Percentiles rank a stretch among this genome's conserved stretches.
Conservation (phyloP, 2,329 filamentous ascomycete genomes). For the Colletotrichum sp. region DNA sequence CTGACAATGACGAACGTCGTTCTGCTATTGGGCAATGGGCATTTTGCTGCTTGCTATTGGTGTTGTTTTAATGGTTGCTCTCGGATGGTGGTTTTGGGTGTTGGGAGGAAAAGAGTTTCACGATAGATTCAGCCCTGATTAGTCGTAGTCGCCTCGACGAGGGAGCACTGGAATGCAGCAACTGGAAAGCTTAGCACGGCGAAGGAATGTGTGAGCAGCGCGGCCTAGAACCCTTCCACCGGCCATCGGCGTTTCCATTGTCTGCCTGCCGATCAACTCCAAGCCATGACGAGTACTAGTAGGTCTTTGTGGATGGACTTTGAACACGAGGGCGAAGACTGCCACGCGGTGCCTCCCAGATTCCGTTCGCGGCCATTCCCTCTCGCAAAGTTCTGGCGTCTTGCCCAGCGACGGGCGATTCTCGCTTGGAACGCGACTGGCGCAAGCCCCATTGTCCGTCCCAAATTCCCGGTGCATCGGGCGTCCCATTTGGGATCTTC, state of each 20-base stretch:
- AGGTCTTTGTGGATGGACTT: neutral
- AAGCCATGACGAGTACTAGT: neutral
- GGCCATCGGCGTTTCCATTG: neutral
- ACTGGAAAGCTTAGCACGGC: neutral
- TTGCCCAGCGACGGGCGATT: neutral
- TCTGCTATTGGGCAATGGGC: neutral
- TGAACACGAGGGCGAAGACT: neutral
- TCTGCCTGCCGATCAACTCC: neutral
- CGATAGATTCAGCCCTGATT: neutral
- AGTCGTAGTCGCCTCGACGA: neutral
- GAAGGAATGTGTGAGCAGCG: neutral
- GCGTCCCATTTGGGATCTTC: neutral
- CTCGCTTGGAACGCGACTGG: neutral
- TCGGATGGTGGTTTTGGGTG: neutral
- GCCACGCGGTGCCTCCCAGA: neutral
- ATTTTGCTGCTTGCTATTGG: neutral
- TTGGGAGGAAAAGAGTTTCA: constrained; percentile 7
- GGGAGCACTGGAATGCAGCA: neutral
- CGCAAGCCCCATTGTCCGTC: neutral
- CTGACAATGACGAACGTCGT: neutral
- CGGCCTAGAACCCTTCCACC: neutral
- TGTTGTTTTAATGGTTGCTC: neutral
- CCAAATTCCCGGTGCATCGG: neutral
- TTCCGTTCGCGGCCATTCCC: neutral
- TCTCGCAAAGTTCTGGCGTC: neutral